Conservation (phyloP, 129 eudicot genomes). For the Solidago caesia region DNA sequence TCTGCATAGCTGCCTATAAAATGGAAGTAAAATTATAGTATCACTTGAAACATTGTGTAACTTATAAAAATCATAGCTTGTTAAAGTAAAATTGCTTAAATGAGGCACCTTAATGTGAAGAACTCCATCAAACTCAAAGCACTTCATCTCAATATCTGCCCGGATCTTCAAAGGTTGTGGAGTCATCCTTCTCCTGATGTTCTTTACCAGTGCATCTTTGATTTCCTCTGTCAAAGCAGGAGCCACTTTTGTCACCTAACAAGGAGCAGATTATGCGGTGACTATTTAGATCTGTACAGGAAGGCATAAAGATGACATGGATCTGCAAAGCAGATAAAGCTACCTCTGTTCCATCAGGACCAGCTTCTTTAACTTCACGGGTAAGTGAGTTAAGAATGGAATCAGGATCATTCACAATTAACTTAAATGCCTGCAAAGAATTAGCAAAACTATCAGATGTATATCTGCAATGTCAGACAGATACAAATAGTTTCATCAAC, state of each 20-base stretch:
- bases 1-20: constrained; percentile 90
- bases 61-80: constrained; percentile 13
- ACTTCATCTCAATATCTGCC: constrained; percentile 92
- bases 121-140: constrained; percentile 93
- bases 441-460: constrained; percentile 8
- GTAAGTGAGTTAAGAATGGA: constrained; percentile 73
- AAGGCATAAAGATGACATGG: constrained; percentile 4
- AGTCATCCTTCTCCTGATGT: constrained; percentile 93
- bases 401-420: constrained; percentile 81
- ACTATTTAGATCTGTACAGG: background rate
- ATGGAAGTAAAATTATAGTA: background rate
- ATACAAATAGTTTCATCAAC: background rate
- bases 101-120: constrained; percentile 84
- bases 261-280: constrained; percentile 12
- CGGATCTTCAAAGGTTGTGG: constrained; percentile 97
- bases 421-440: constrained; percentile 71
- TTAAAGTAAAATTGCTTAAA: constrained; percentile 2
- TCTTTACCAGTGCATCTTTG: constrained; percentile 76
- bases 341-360: constrained; percentile 92
- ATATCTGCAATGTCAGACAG: background rate
- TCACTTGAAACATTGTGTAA: constrained; percentile 18
- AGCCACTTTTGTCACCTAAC: constrained; percentile 76
- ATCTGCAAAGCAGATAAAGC: constrained; percentile 20
- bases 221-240: constrained; percentile 87
- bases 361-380: constrained; percentile 83